Evolutionary conservation across 345 rosid species (phyloP), one percentile per base, ranked within the genome.

Genomic region (Ceriops decandra): DNA sequence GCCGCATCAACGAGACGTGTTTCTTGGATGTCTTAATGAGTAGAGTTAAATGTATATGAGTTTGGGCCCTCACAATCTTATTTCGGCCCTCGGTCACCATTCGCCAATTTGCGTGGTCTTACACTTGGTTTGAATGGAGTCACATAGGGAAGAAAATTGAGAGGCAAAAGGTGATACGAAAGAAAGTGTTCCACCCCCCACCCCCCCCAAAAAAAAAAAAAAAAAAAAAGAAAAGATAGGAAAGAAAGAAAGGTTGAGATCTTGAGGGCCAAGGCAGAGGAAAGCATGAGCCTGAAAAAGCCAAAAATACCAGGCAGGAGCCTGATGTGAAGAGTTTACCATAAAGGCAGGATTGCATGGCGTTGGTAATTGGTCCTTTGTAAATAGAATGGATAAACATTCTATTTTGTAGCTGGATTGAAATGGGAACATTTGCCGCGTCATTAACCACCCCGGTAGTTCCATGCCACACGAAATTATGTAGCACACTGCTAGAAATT

Each of bases 281-380:
- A 91, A 91, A 88, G 81, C 74, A 62, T 7, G 88, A 85, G 83
- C 93, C 88, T 30, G 97, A 87, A 62, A 91, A 91, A 24, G 83
- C 86, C 65, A 87, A 89, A 77, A 69, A 72, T 33, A 68, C 68
- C 3, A 72, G 78, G 42, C 79, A 79, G 52, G 88, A 82, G 72
- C 83, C 85, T 60, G 84, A 85, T 27, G 72, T 72, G 71, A 85
- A 84, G 85, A 83, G 84, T 77, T 68, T 85, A 24, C 84, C 84
- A 19, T 83, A 33, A 74, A 66, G 33, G 35, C 33, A 58, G 27
- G 19, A 57, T 32, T 32, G 46, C 42, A 42, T 35, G 54, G 22
- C 19, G 20, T 52, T 52, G 19, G n/a, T 33, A 24, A 33, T 57
- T 60, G 36, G 64, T 53, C 60, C 21, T 59, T 35, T 69, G 65